Percentiles rank a stretch among this genome's conserved stretches.
phyloP scores from a whole-genome alignment of 2,329 filamentous ascomycete genomes.

The Cercospora zeae-maydis region DNA sequence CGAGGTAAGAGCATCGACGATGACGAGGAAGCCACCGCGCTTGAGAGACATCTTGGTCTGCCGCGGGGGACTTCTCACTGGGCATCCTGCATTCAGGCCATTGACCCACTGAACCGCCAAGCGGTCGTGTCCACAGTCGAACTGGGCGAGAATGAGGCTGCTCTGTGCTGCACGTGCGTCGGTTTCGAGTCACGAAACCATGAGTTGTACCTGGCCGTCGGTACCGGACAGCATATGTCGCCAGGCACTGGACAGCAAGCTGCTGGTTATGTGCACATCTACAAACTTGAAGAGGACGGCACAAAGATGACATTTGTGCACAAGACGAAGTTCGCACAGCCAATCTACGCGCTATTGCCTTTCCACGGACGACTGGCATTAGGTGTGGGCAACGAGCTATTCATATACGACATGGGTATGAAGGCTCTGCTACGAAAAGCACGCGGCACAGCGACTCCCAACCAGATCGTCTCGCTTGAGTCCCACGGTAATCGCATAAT shows the following conservation, averaged over 20 bases:
- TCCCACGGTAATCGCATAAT: constrained; percentile 89
- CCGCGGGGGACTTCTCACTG: constrained; percentile 79
- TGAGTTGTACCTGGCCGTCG: constrained; percentile 88
- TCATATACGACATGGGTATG: constrained; percentile 90
- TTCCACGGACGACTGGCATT: constrained; percentile 89
- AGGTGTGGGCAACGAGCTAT: constrained; percentile 77
- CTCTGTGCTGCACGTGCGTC: constrained; percentile 79
- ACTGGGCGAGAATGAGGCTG: constrained; percentile 84
- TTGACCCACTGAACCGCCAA: constrained; percentile 65
- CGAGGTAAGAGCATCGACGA: constrained; percentile 22
- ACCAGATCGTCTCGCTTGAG: constrained; percentile 80
- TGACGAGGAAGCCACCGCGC: constrained; percentile 20
- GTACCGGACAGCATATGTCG: constrained; percentile 82
- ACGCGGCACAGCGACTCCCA: constrained; percentile 32
- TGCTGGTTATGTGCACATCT: constrained; percentile 81
- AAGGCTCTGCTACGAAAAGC: constrained; percentile 89
- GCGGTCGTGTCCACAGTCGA: constrained; percentile 70
- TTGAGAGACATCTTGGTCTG: constrained; percentile 75
- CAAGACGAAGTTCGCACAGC: constrained; percentile 88
- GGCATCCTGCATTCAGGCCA: constrained; percentile 90
- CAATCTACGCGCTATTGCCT: constrained; percentile 80
- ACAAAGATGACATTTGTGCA: constrained; percentile 89
- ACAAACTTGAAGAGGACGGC: constrained; percentile 84
- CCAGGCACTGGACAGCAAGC: constrained; percentile 23
- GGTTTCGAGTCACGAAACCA: constrained; percentile 85